These are phyloP conservation scores for Nakazawaea molendinolei DNA, from an alignment of 805 yeast genomes.

Conservation along the genomic window DNA sequence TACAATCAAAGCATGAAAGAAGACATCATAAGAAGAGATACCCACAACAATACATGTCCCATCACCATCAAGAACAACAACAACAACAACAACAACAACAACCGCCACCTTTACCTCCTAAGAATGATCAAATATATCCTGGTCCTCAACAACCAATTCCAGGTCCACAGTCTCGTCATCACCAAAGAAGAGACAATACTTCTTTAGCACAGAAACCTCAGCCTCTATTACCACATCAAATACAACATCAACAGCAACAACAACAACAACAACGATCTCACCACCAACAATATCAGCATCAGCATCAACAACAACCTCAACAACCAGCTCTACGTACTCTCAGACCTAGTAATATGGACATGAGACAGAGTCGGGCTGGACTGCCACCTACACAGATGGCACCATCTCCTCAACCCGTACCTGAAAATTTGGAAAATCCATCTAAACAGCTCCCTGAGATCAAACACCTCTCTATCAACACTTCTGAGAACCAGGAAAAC, in stretches of 20 bases:
- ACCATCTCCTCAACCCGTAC: constrained; percentile 10
- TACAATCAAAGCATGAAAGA: constrained; percentile 1
- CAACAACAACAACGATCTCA: constrained; percentile 3
- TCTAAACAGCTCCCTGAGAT: too few relatives aligned
- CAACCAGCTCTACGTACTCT: constrained; percentile 9
- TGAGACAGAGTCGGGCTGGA: too few relatives aligned
- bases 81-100: constrained; percentile 11
- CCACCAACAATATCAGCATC: constrained; percentile 11
- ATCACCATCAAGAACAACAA: constrained; percentile 10
- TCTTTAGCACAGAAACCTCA: constrained; percentile 4
- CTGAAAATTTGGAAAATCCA: constrained; percentile 4
- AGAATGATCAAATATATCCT: constrained; percentile 4
- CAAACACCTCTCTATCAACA: too few relatives aligned
- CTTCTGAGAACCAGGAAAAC: constrained; percentile 6
- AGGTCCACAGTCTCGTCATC: constrained; percentile 5
- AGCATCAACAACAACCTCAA: constrained; percentile 11
- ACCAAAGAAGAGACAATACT: constrained; percentile 8
- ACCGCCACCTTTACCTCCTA: constrained; percentile 12
- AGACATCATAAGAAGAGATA: constrained; percentile 9
- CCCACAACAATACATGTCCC: constrained; percentile 10
- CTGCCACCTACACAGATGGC: constrained; percentile 6
- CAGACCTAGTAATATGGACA: too few relatives aligned
- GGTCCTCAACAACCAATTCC: constrained; percentile 4
- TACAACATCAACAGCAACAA: not conserved
- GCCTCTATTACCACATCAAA: constrained; percentile 2